phyloP scores from a whole-genome alignment of 768 basidiomycete species.

The Xerocomus spinulosus region DNA sequence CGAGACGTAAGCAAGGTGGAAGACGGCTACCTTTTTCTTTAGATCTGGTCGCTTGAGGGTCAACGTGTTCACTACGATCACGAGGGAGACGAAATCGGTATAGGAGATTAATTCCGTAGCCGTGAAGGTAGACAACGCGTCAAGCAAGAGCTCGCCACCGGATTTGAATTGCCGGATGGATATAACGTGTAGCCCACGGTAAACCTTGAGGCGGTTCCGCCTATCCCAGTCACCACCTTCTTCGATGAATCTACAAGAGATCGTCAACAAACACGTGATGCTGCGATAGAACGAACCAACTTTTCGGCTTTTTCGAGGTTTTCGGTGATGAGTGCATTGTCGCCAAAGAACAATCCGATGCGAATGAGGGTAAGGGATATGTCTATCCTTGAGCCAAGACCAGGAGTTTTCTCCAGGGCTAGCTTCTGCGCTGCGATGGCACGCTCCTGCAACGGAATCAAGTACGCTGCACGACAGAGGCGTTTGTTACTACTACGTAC shows the following conservation, averaged over 20 bases:
- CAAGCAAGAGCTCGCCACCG: constrained; percentile 80
- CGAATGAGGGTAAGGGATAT: constrained; percentile 84
- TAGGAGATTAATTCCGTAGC: constrained; percentile 86
- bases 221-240: constrained; percentile 98
- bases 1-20: background rate
- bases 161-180: constrained; percentile 89
- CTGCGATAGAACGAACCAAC: constrained; percentile 39
- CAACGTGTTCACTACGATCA: constrained; percentile 75
- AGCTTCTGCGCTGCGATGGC: constrained; percentile 76
- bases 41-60: constrained; percentile 77
- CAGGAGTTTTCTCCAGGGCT: constrained; percentile 88
- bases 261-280: background rate
- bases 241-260: constrained; percentile 68
- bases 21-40: constrained; percentile 72
- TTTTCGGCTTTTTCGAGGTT: constrained; percentile 78
- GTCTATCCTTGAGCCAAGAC: constrained; percentile 90
- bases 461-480: background rate
- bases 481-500: constrained; percentile 28
- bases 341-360: constrained; percentile 86
- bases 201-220: constrained; percentile 94
- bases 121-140: constrained; percentile 92
- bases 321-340: constrained; percentile 63
- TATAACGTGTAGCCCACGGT: constrained; percentile 78
- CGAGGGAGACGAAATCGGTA: constrained; percentile 84
- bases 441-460: constrained; percentile 51